Evolutionary conservation across 2,329 filamentous ascomycete species (phyloP).

Genomic region (Xylaria sp.): DNA sequence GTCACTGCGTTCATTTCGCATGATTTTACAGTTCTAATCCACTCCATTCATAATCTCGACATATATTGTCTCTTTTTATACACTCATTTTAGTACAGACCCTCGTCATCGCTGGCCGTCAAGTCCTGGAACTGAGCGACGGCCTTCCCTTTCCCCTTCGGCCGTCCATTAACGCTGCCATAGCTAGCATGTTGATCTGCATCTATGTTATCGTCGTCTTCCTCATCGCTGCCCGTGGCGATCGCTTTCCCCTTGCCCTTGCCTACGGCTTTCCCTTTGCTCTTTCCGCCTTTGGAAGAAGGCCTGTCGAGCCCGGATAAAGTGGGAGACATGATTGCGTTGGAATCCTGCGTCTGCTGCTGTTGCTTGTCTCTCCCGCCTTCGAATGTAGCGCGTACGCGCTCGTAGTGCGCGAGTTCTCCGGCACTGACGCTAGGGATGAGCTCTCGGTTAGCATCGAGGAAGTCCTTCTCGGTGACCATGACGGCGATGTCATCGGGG

Average conservation of each 20-base stretch:
- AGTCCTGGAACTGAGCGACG: constrained; percentile 62
- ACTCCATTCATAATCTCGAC: constrained; percentile 6
- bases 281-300: constrained; percentile 35
- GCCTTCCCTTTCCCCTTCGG: constrained; percentile 68
- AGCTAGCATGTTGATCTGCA: constrained; percentile 44
- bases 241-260: constrained; percentile 53
- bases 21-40: background rate
- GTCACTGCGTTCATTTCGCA: background rate
- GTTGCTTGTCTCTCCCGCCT: constrained; percentile 62
- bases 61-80: constrained; percentile 3
- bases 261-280: constrained; percentile 53
- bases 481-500: constrained; percentile 83
- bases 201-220: constrained; percentile 50
- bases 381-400: constrained; percentile 86
- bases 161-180: constrained; percentile 43
- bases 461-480: constrained; percentile 92
- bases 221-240: constrained; percentile 49
- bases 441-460: constrained; percentile 82
- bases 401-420: constrained; percentile 93
- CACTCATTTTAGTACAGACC: constrained; percentile 60
- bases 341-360: constrained; percentile 51
- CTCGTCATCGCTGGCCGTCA: constrained; percentile 66
- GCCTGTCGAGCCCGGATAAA: constrained; percentile 32
- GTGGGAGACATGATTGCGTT: constrained; percentile 26
- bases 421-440: constrained; percentile 91